phyloP scores from a whole-genome alignment of 2,329 filamentous ascomycete genomes.

The Fonsecaea multimorphosa region DNA sequence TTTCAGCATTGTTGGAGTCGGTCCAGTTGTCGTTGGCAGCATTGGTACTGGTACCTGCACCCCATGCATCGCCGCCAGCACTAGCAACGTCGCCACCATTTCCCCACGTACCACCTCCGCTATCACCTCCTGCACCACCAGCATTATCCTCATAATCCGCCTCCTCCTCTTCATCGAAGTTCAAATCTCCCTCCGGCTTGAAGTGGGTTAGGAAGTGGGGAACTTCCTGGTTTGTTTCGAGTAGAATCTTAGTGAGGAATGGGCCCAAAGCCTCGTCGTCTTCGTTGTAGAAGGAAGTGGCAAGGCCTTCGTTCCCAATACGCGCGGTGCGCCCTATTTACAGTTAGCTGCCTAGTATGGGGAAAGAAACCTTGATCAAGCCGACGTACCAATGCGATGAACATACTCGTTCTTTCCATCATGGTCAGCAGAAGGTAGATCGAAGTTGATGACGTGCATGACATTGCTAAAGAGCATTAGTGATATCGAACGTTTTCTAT shows the following conservation, averaged over 20 bases:
- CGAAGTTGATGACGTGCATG: slow-evolving; percentile 91
- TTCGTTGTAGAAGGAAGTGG: slow-evolving; percentile 87
- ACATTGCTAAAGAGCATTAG: slow-evolving; percentile 76
- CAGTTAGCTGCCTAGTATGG: slow-evolving; percentile 16
- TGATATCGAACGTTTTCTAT: neutral
- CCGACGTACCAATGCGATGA: slow-evolving; percentile 81
- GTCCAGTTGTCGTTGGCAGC: slow-evolving; percentile 1
- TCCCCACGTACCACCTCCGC: slow-evolving; percentile 20
- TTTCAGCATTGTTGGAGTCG: slow-evolving; percentile 2
- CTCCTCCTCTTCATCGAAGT: slow-evolving; percentile 62
- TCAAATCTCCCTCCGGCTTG: slow-evolving; percentile 51
- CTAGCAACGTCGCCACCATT: slow-evolving; percentile 16
- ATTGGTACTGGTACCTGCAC: neutral
- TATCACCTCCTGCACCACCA: slow-evolving; percentile 33
- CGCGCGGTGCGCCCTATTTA: slow-evolving; percentile 81
- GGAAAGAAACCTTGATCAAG: neutral
- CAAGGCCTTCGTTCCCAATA: slow-evolving; percentile 84
- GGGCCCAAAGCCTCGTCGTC: slow-evolving; percentile 74
- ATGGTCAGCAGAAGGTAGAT: slow-evolving; percentile 74
- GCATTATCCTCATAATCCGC: slow-evolving; percentile 44
- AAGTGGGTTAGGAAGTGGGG: slow-evolving; percentile 79
- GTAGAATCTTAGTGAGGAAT: slow-evolving; percentile 77
- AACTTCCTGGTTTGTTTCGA: slow-evolving; percentile 78
- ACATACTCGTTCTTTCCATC: slow-evolving; percentile 94
- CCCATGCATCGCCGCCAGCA: slow-evolving; percentile 20